Conservation (phyloP, 345 rosid species). For the Pistacia atlantica region DNA sequence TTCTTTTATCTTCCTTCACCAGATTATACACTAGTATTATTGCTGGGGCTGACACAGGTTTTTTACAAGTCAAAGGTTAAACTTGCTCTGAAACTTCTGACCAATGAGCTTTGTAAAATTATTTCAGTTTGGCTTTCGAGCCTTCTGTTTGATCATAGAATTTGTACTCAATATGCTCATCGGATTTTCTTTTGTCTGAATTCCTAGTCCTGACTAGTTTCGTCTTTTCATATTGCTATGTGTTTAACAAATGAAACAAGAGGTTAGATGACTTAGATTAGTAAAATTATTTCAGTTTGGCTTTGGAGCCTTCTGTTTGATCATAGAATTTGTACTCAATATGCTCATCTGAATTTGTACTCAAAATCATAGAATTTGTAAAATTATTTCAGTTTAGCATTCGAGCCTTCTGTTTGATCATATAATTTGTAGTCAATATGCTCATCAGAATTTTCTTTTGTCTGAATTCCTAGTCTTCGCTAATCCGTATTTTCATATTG, state of each 20-base stretch:
- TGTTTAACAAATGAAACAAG: too few relatives aligned
- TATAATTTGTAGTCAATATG: neutral
- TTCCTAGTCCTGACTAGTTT: neutral
- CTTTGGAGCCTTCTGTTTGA: slow-evolving; percentile 2
- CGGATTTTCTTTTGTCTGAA: neutral
- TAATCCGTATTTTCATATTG: neutral
- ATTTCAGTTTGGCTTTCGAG: neutral
- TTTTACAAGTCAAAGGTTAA: neutral
- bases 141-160: neutral
- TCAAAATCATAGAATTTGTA: neutral
- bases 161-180: neutral
- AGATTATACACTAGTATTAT: slow-evolving; percentile 11
- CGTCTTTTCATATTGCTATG: too few relatives aligned
- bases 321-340: neutral
- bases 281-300: slow-evolving; percentile 6
- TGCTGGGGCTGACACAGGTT: neutral
- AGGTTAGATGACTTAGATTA: too few relatives aligned
- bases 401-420: slow-evolving; percentile 4
- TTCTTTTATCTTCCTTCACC: neutral
- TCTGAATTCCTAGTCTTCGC: neutral
- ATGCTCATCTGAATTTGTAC: neutral
- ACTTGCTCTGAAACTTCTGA: slow-evolving; percentile 11
- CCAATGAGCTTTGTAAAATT: slow-evolving; percentile 15
- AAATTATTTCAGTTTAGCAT: slow-evolving; percentile 2
- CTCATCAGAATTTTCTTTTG: neutral